Percentiles rank a stretch among this genome's conserved stretches.
phyloP scores from a whole-genome alignment of 495 filamentous ascomycete species.

The Oidiodendron maius region DNA sequence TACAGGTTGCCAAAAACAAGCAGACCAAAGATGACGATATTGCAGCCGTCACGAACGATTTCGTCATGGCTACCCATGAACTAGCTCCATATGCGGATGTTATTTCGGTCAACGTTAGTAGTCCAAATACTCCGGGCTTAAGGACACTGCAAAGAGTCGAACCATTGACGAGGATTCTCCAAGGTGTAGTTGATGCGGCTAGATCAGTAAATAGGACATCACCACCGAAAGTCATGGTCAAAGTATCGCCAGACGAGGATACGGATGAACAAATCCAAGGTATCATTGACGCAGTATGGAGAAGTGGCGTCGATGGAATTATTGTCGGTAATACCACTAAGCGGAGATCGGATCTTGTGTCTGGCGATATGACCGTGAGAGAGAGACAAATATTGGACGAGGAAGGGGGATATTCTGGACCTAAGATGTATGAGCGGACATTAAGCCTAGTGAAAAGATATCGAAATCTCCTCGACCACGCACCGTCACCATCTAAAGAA shows the following conservation, averaged over 20 bases:
- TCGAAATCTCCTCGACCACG: conserved; percentile 60
- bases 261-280: conserved; percentile 72
- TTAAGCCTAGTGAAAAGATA: conserved; percentile 72
- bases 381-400: conserved; percentile 67
- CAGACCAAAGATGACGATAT: conserved; percentile 76
- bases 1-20: conserved; percentile 99
- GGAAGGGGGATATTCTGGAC: conserved; percentile 85
- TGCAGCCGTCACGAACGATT: conserved; percentile 75
- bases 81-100: conserved; percentile 87
- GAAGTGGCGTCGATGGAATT: conserved; percentile 82
- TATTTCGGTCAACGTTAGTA: conserved; percentile 92
- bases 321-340: conserved; percentile 99
- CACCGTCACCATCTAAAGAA: conserved; percentile 7
- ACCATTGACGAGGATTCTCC: conserved; percentile 72
- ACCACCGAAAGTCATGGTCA: conserved; percentile 89
- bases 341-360: conserved; percentile 57
- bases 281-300: conserved; percentile 81
- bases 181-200: conserved; percentile 76
- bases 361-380: conserved; percentile 54
- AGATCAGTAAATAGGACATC: conserved; percentile 55
- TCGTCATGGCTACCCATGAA: conserved; percentile 76
- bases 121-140: conserved; percentile 90
- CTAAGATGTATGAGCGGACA: conserved; percentile 75
- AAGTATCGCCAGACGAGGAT: conserved; percentile 94
- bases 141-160: conserved; percentile 75